phyloP scores from a whole-genome alignment of 2,329 filamentous ascomycete genomes.

The Fusarium guadeloupense region DNA sequence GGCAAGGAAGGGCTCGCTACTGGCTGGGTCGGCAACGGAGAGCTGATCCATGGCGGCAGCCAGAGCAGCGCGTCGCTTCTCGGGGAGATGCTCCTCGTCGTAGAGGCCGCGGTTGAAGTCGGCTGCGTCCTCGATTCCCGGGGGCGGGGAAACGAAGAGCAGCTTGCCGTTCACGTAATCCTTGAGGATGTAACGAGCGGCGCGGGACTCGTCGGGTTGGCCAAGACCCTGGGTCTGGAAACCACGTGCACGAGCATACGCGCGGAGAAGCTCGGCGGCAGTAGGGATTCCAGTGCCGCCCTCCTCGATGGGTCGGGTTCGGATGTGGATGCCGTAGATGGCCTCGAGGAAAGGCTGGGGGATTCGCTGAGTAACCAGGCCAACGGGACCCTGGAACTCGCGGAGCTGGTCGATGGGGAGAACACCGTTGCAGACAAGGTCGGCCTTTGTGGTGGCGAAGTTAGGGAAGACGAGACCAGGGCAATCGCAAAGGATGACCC shows the following conservation, averaged over 20 bases:
- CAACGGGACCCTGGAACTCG: conserved; percentile 88
- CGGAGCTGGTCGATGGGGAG: conserved; percentile 96
- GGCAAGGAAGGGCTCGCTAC: conserved; percentile 39
- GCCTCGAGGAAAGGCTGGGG: conserved; percentile 91
- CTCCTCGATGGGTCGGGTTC: conserved; percentile 83
- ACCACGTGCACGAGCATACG: conserved; percentile 88
- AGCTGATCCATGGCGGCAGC: conserved; percentile 59
- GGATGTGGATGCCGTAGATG: conserved; percentile 91
- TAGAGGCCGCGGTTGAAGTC: conserved; percentile 93
- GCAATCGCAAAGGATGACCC: conserved; percentile 94
- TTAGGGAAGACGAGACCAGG: conserved; percentile 98
- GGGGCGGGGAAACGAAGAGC: conserved; percentile 89
- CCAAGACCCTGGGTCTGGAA: conserved; percentile 91
- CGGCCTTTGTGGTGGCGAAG: conserved; percentile 95
- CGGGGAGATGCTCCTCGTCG: conserved; percentile 81
- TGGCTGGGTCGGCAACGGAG: conserved; percentile 48
- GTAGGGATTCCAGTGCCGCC: conserved; percentile 90
- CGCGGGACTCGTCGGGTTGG: conserved; percentile 91
- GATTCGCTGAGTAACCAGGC: conserved; percentile 83
- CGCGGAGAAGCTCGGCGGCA: conserved; percentile 81
- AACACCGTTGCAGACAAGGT: conserved; percentile 93
- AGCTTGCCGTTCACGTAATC: conserved; percentile 98
- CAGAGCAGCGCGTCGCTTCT: conserved; percentile 77
- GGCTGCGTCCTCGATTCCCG: conserved; percentile 72
- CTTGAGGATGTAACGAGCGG: conserved; percentile 89